Evolutionary conservation across 768 basidiomycete species (phyloP).

Genomic region (Cyclocybe cylindracea): DNA sequence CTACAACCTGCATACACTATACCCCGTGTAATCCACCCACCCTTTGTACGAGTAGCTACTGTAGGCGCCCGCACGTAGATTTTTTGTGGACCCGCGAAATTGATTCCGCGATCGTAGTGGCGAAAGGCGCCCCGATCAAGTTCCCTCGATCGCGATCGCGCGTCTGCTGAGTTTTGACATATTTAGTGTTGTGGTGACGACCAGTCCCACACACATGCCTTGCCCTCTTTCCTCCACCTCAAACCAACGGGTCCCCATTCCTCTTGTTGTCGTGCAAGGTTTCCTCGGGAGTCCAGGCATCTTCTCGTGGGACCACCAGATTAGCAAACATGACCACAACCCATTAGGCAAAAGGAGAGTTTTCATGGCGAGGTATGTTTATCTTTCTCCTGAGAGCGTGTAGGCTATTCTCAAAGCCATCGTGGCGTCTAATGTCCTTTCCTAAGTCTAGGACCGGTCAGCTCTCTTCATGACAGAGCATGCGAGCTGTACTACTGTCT

Average conservation of each 20-base stretch:
- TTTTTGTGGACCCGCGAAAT: too few relatives aligned
- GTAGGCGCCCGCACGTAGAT: too few relatives aligned
- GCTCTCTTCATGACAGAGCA: slow-evolving; percentile 53
- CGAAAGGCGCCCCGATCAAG: too few relatives aligned
- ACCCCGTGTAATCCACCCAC: background rate
- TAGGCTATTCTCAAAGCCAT: background rate
- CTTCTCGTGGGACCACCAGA: slow-evolving; percentile 39
- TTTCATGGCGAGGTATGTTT: slow-evolving; percentile 19
- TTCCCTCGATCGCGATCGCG: too few relatives aligned
- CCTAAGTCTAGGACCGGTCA: slow-evolving; percentile 48
- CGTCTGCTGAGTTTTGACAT: too few relatives aligned
- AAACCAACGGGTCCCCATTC: slow-evolving; percentile 15
- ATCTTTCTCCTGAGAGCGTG: background rate
- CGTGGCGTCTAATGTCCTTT: background rate
- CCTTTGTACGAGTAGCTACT: slow-evolving; percentile 4
- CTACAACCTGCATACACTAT: background rate
- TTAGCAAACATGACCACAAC: slow-evolving; percentile 1
- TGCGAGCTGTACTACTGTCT: slow-evolving; percentile 51
- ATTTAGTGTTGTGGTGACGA: background rate
- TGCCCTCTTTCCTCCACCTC: background rate
- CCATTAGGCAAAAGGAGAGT: slow-evolving; percentile 4
- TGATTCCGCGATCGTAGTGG: too few relatives aligned
- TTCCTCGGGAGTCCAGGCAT: slow-evolving; percentile 41
- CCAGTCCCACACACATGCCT: background rate
- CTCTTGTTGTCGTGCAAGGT: slow-evolving; percentile 50